Conservation (phyloP, 1,284 basidiomycete genomes). For the Austroboletus niveus region DNA sequence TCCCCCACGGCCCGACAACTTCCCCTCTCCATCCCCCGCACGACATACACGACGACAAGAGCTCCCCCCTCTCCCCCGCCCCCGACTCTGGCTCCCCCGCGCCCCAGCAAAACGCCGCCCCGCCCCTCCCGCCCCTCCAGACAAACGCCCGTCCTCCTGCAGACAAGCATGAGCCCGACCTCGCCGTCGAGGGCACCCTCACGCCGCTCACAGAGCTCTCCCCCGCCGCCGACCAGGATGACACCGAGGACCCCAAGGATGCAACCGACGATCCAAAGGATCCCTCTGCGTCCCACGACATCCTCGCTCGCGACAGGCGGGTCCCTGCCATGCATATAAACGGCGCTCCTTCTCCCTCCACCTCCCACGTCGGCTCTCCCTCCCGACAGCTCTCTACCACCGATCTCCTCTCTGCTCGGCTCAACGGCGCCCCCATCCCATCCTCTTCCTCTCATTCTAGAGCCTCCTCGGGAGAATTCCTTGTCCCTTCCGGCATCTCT, state of each 20-base stretch:
- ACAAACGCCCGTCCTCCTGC: background rate
- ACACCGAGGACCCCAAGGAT: constrained; percentile 29
- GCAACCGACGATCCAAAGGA: constrained; percentile 18
- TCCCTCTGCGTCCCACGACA: constrained; percentile 9
- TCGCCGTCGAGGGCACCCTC: constrained; percentile 37
- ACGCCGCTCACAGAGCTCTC: constrained; percentile 72
- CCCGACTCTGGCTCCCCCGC: constrained; percentile 39
- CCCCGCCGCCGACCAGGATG: constrained; percentile 46
- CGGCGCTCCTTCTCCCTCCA: constrained; percentile 22
- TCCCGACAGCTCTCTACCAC: constrained; percentile 15
- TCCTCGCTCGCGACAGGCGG: constrained; percentile 17
- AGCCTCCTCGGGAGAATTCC: constrained; percentile 27
- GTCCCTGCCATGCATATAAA: constrained; percentile 17
- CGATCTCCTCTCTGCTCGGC: constrained; percentile 19
- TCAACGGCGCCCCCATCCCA: constrained; percentile 11
- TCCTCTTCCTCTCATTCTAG: constrained; percentile 27
- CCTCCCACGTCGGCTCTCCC: constrained; percentile 21
- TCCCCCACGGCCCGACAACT: constrained; percentile 19
- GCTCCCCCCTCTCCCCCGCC: constrained; percentile 53
- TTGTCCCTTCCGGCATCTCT: constrained; percentile 17
- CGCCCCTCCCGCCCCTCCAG: constrained; percentile 5
- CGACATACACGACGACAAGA: constrained; percentile 32
- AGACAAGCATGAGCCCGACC: constrained; percentile 28
- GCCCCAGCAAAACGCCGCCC: constrained; percentile 12
- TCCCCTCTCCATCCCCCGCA: constrained; percentile 27